Conservation (phyloP, 2,329 filamentous ascomycete genomes). For the Trichoderma polysporum region DNA sequence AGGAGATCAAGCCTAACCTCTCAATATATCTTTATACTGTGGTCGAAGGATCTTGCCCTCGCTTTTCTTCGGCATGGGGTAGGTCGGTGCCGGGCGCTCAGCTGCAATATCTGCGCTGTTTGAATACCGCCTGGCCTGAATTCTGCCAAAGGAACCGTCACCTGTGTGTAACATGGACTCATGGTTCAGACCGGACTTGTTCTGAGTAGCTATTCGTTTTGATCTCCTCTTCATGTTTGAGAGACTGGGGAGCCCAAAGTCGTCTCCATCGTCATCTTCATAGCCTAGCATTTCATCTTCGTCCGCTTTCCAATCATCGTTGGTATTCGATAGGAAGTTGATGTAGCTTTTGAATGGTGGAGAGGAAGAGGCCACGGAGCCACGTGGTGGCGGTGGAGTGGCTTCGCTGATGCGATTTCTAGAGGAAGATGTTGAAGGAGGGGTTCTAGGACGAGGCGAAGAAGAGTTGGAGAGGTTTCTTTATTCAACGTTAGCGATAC, state of each 20-base stretch:
- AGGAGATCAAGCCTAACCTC: constrained; percentile 46
- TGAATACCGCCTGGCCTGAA: constrained; percentile 60
- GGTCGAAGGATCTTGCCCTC: constrained; percentile 95
- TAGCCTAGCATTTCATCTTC: constrained; percentile 77
- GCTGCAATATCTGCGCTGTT: constrained; percentile 94
- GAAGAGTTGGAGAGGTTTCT: constrained; percentile 61
- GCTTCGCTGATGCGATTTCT: constrained; percentile 52
- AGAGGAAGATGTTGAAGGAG: constrained; percentile 60
- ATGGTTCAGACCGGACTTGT: constrained; percentile 28
- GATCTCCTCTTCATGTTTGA: constrained; percentile 83
- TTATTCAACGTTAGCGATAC: constrained; percentile 11
- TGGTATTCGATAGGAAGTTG: constrained; percentile 76
- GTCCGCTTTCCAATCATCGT: constrained; percentile 77
- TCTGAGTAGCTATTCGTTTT: constrained; percentile 50
- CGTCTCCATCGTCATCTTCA: constrained; percentile 86
- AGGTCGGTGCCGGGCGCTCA: constrained; percentile 77
- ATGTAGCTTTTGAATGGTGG: constrained; percentile 73
- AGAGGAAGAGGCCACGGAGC: constrained; percentile 54
- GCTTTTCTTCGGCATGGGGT: constrained; percentile 83
- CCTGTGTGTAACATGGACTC: constrained; percentile 37
- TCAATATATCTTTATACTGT: constrained; percentile 95
- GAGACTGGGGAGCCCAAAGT: constrained; percentile 91
- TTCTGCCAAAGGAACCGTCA: constrained; percentile 40
- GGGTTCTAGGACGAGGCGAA: constrained; percentile 72
- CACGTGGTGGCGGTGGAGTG: constrained; percentile 56